phyloP scores from a whole-genome alignment of 257 asterid species.

The Solanum chaucha region DNA sequence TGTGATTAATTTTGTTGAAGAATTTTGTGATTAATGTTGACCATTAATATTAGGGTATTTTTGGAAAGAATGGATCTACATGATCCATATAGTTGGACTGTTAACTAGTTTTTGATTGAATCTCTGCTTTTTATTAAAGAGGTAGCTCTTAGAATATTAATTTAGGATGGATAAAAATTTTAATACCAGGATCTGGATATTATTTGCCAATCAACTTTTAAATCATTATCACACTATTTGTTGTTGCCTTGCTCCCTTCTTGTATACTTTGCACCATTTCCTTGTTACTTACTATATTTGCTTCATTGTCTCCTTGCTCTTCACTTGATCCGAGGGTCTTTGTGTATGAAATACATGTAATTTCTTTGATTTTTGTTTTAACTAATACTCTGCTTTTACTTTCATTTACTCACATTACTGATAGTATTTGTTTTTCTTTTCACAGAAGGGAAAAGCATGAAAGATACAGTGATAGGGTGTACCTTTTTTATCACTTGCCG shows the following conservation, averaged over 20 bases:
- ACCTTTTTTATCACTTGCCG: background rate
- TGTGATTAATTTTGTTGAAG: background rate
- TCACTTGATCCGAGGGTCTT: no score
- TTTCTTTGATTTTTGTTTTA: background rate
- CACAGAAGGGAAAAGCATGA: background rate
- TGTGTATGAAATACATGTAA: background rate
- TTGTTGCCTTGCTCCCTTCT: no score
- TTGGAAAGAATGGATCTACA: no score
- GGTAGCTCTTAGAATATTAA: background rate
- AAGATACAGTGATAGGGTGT: background rate
- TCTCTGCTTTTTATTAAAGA: no score
- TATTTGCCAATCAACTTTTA: background rate
- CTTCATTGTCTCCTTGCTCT: no score
- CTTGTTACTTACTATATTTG: no score
- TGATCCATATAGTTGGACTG: no score
- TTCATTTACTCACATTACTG: background rate
- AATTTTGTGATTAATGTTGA: background rate
- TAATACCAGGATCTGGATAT: background rate
- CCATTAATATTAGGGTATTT: no score
- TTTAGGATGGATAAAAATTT: background rate
- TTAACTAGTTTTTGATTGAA: no score
- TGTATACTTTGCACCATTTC: no score
- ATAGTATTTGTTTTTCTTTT: background rate
- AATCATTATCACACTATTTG: no score
- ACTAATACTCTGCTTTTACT: background rate